Evolutionary conservation across 2,329 filamentous ascomycete species (phyloP), one percentile per base, ranked within the genome.

Genomic region (Claviceps lovelessii): DNA sequence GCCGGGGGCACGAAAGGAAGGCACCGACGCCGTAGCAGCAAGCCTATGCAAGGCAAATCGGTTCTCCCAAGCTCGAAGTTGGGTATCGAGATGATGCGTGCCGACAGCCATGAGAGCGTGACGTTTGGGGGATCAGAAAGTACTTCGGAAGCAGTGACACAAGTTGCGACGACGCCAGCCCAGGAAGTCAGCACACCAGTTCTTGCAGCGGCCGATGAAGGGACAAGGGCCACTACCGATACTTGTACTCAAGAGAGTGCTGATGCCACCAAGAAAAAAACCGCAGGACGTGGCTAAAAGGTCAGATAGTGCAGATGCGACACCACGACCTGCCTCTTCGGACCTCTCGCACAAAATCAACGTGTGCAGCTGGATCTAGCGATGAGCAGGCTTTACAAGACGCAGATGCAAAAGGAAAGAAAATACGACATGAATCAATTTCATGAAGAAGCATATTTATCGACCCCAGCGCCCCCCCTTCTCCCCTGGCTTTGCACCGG

Each of bases 21-120:
- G 71, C 70, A 85, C 68, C 67, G 73, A 45, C 74, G 79, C 42
- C 73, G 68, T 29, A 64, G 65, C 54, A 70, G 66, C 61, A 70
- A 70, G 54, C 64, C 68, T 10, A 56, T 66, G 53, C 59, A 63
- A 42, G 64, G 71, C 56, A 82, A 83, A 59, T 70, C 73, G 17
- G 74, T 76, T 42, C 76, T 87, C 29, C 85, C 86, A 13, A 87
- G 85, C 54, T 95, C 90, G 0, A 96, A 95, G 68, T 79, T 97
- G 2, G 90, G 90, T 1, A 93, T 90, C 51, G 91, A 97, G 68
- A 96, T 97, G 91, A 91, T 96, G 88, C 83, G 91, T 50, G 94
- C 91, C 23, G 95, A 95, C 67, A 95, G 89, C 64, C 86, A 91
- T 62, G 91, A 94, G 51, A 95, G 90, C 64, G 80, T 88, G 54